phyloP scores from a whole-genome alignment of 768 basidiomycete species.

The Boletus sensibilis region DNA sequence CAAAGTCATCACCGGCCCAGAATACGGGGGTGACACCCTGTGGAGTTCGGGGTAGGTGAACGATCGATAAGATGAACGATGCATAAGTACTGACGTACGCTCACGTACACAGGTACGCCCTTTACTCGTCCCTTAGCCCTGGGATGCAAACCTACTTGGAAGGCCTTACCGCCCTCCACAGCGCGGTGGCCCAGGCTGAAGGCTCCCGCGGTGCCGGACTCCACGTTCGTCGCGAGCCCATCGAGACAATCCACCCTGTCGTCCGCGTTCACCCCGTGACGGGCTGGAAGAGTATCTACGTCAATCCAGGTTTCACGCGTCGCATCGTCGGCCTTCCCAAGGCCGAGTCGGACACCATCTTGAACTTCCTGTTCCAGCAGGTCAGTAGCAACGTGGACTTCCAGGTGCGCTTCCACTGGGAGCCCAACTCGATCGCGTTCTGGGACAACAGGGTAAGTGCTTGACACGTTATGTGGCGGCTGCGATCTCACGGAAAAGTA shows the following conservation, averaged over 20 bases:
- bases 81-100: slow-evolving; percentile 9
- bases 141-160: slow-evolving; percentile 77
- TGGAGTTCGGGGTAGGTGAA: slow-evolving; percentile 70
- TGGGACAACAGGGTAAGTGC: slow-evolving; percentile 78
- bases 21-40: slow-evolving; percentile 74
- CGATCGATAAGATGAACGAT: background rate
- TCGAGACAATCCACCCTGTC: slow-evolving; percentile 75
- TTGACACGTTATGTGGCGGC: background rate
- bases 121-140: slow-evolving; percentile 81
- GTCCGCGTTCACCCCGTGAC: slow-evolving; percentile 84
- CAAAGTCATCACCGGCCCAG: slow-evolving; percentile 67
- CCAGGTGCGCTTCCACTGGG: slow-evolving; percentile 79
- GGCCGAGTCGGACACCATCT: slow-evolving; percentile 73
- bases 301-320: slow-evolving; percentile 83
- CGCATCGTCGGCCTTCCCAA: slow-evolving; percentile 78
- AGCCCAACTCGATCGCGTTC: slow-evolving; percentile 72
- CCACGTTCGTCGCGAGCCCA: slow-evolving; percentile 63
- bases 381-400: slow-evolving; percentile 69
- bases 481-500: slow-evolving; percentile 22
- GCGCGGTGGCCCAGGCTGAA: slow-evolving; percentile 74
- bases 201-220: slow-evolving; percentile 68
- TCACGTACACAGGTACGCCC: slow-evolving; percentile 53
- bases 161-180: slow-evolving; percentile 69
- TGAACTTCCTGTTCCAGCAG: slow-evolving; percentile 68
- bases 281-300: slow-evolving; percentile 80